Evolutionary conservation across 2,329 filamentous ascomycete species (phyloP), one percentile per base, ranked within the genome.

Genomic region (Alternaria novae-zelandiae): DNA sequence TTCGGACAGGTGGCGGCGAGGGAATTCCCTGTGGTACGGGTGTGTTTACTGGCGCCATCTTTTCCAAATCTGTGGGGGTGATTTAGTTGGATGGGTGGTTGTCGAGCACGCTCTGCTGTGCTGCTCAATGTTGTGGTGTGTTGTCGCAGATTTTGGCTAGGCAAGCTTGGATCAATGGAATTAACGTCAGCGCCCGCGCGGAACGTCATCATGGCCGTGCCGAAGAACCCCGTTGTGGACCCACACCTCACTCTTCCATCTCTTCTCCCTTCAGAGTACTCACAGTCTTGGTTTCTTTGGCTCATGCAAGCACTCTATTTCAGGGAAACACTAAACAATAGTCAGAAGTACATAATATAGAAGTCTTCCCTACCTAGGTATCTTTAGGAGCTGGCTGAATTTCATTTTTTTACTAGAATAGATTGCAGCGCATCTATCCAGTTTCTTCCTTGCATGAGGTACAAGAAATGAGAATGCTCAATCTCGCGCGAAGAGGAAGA

Each of bases 1-100:
- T 73, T 51, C 70, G 69, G 53, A 80, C 75, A 65, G 77, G 77
- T 67, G 78, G 75, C 9, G 75, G 76, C 36, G 75, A 75, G n/a
- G 77, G 78, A 56, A 41, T 41, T 41, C 65, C 64, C 64, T 74
- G 75, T 44, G 75, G 74, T 62, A 70, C 72, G 21, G 71, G 70
- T 36, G 70, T 70, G 58, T 73, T 73, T 20, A 67, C 66, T 50
- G 71, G 68, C 59, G 77, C 78, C 78, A 79, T 79, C 49, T 25
- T 70, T 25, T 69, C 49, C 32, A 36, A 66, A 53, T 55, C 54
- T 23, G 50, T 47, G 45, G 51, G 57, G 13, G 50, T 53, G 28
- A 41, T 59, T 44, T 58, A 54, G 57, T 59, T 26, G 53, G 56
- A 63, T 61, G 63, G 30, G 36, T 57, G 49, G 53, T 30, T 45